Base-by-base conservation (phyloP, 2,329 filamentous ascomycete species). In the Beauveria medogensis region DNA sequence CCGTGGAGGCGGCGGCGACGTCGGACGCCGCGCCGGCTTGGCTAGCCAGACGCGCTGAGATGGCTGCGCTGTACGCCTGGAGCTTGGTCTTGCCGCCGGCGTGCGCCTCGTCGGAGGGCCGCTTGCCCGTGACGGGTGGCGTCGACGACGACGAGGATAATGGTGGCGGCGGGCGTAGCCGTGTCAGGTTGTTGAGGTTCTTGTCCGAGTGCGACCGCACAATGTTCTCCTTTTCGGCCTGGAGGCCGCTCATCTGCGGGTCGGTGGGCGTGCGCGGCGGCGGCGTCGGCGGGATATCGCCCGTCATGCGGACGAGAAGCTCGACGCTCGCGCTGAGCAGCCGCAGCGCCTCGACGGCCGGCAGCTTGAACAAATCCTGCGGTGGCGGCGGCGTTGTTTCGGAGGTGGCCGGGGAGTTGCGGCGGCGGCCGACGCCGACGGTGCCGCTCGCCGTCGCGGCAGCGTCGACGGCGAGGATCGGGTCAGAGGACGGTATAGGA, bases 201-300 rank as follows among this genome's bases (percentile, higher is more conserved):
- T 77, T 81, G 63, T 80, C 81, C 50, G 82, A 86, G 67, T 82
- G 79, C 59, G 80, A 81, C 46, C 83, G 77, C 62, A 80, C 80
- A 61, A 87, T 84, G 56, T 77, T 82, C 61, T 81, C 80, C 70
- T 86, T 87, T 68, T 87, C 85, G 26, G 78, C 78, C 67, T 85
- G 81, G 77, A 87, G 82, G 34, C 79, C 82, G 63, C 78, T 79
- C 82, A 87, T 84, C 69, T 86, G 85, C 24, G 88, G 86, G n/a
- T 86, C 82, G 2, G 80, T 81, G 0, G 84, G 83, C 26, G 80
- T 81, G 58, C 80, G 81, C 2, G 87, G 82, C 5, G 89, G 88
- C 60, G 88, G 90, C n/a, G 88, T 94, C 18, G 88, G 89, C 24
- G 90, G 90, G 14, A 94, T 80, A 69, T 96, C 90, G 69, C 90